These are phyloP conservation scores for Melanogaster broomeanus DNA, from an alignment of 768 basidiomycete species.

Conservation along the genomic window DNA sequence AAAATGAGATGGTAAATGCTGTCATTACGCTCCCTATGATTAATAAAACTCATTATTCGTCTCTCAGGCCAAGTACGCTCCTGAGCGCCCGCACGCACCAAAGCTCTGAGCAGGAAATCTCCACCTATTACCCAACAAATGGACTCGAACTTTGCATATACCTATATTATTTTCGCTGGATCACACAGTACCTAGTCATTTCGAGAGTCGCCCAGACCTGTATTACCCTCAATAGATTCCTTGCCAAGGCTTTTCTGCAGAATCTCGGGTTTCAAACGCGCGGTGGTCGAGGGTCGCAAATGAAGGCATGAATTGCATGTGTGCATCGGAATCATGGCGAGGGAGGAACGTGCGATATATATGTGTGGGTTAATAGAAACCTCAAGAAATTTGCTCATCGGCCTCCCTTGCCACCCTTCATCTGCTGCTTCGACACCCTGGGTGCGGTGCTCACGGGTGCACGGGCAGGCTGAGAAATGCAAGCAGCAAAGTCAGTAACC, in stretches of 20 bases:
- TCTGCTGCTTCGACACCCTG: conserved; percentile 93
- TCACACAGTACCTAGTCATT: conserved; percentile 6
- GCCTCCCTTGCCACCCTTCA: conserved; percentile 87
- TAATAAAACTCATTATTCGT: conserved; percentile 6
- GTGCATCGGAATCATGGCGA: conserved; percentile 18
- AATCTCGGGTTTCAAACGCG: not conserved
- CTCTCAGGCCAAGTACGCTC: conserved; percentile 60
- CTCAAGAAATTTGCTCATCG: conserved; percentile 46
- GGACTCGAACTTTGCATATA: conserved; percentile 14
- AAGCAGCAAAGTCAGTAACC: conserved; percentile 4
- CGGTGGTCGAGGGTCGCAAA: not conserved
- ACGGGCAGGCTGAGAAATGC: conserved; percentile 51
- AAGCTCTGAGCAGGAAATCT: conserved; percentile 17
- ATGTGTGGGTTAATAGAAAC: conserved; percentile 5
- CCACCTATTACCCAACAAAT: not conserved
- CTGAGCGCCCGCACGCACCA: conserved; percentile 31
- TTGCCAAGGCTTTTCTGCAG: not conserved
- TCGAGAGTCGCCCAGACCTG: conserved; percentile 11
- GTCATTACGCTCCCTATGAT: not conserved
- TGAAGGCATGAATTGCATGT: conserved; percentile 8
- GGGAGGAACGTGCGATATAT: conserved; percentile 31
- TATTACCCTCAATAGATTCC: conserved; percentile 16
- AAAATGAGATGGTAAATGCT: conserved; percentile 81
- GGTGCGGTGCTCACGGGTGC: conserved; percentile 59
- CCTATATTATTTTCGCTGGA: conserved; percentile 2